Percentiles rank a stretch among this genome's conserved stretches.
Evolutionary conservation across 2,329 filamentous ascomycete species (phyloP).

Genomic region (Penicillium hordei): DNA sequence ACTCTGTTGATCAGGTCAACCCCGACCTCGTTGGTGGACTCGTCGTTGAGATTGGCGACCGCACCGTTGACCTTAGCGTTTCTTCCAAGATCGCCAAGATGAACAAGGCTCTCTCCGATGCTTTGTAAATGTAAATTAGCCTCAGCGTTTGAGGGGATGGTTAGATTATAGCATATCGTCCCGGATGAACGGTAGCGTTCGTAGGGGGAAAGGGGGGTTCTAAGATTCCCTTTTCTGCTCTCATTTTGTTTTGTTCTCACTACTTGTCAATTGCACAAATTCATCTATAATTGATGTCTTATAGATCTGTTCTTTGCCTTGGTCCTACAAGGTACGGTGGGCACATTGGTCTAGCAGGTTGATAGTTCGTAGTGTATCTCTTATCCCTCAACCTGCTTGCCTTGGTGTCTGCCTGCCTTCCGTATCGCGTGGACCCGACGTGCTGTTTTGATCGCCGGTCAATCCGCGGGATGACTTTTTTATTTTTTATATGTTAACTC

Average conservation of each 20-base stretch:
- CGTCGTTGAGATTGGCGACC: constrained; percentile 93
- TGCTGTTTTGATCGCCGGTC: background rate
- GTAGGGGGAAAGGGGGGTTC: constrained; percentile 10
- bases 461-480: background rate
- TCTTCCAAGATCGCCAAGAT: constrained; percentile 93
- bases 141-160: constrained; percentile 22
- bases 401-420: background rate
- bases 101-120: constrained; percentile 98
- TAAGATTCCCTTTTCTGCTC: constrained; percentile 9
- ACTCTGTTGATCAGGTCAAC: constrained; percentile 67
- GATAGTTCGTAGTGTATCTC: background rate
- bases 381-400: background rate
- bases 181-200: constrained; percentile 31
- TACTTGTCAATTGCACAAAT: constrained; percentile 30
- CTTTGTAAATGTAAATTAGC: constrained; percentile 71
- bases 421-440: background rate
- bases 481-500: background rate
- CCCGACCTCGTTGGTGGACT: constrained; percentile 91
- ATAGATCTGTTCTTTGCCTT: background rate
- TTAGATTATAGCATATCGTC: constrained; percentile 26
- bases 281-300: constrained; percentile 2
- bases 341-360: background rate
- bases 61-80: constrained; percentile 96
- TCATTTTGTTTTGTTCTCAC: constrained; percentile 27
- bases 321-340: background rate